Evolutionary conservation across 2,329 filamentous ascomycete species (phyloP), one percentile per base, ranked within the genome.

Genomic region (Fusarium odoratissimum): DNA sequence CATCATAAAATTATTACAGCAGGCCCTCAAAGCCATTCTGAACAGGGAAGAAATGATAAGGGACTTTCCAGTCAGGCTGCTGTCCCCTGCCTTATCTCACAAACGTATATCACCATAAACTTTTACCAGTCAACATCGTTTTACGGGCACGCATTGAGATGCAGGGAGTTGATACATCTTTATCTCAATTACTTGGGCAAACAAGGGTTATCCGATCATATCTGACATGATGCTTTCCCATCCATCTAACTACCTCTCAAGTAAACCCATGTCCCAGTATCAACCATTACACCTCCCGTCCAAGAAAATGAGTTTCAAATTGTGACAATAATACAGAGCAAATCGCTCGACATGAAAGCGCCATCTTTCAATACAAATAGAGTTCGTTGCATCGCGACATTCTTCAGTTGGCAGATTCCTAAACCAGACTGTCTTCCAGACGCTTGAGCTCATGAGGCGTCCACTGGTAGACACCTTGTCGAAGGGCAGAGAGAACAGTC

Each of bases 231-330:
- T 72, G 72, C 69, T 73, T 59, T 69, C 73, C 69, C 71, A 65
- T 74, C 60, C 73, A 75, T 69, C 52, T 78, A 78, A 69, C 64
- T 76, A 60, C 64, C 69, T 74, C 62, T 73, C 67, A 79, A 78
- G 79, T 79, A 79, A 77, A 74, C 72, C 67, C 70, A 77, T 63
- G 68, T 73, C 71, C 75, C 79, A 77, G 71, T 75, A 71, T 76
- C 75, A 73, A 70, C 63, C 73, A 79, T 79, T 79, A 80, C 74
- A 74, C 77, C 77, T 52, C 76, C 79, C 75, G 72, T 78, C 79
- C 80, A 81, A 81, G 75, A 81, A 68, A 80, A 80, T 80, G 69
- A 67, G 70, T 70, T 67, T 78, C 71, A 81, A 78, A 81, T 81
- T 55, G 74, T 74, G 55, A 75, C 76, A 77, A 71, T 79, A 74